Evolutionary conservation across 441 rosid genomes (phyloP), one percentile per base, ranked within the genome.

Genomic region (Euphorbia celastroides): DNA sequence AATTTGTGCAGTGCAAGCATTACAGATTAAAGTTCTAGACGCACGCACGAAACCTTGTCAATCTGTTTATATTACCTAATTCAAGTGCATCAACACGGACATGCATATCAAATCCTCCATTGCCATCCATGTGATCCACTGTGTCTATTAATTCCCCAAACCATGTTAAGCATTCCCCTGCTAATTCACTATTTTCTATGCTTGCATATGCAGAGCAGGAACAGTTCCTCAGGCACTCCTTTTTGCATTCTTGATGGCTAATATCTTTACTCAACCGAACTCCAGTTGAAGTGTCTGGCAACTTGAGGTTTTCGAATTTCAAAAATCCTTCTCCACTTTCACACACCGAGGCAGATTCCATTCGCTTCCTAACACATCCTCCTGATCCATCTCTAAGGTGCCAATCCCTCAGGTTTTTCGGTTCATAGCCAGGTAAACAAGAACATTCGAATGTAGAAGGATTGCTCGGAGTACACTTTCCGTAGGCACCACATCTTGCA

Each of bases 401-500:
- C 77, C 66, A 59, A 0, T 55, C 41, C 8, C 27, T 65, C 0
- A 9, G 52, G 6, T 52, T 46, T 38, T 9, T 65, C 20, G 76
- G 76, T 60, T 68, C 71, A 41, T 57, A 76, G 31, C 79, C 75
- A 3, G 76, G 64, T 41, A 77, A 64, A 71, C 83, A 81, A 20
- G 70, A 13, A 56, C 81, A 81, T 48, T 19, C 65, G 12, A 74
- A 75, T 22, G 0, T 0, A 19, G 11, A 5, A 0, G 0, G 8
- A 41, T 19, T 14, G 38, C 20, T 6, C 5, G 36, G 19, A 22
- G 51, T 42, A 20, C 75, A 72, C 25, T 28, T 31, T 2, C 78
- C 70, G 57, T 82, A 46, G 8, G 79, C 36, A n/a, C 83, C 85
- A 54, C 81, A 82, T 0, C 3, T 66, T 7, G 64, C 72, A 30